Conservation (phyloP, 495 filamentous ascomycete species). For the Echria macrotheca region DNA sequence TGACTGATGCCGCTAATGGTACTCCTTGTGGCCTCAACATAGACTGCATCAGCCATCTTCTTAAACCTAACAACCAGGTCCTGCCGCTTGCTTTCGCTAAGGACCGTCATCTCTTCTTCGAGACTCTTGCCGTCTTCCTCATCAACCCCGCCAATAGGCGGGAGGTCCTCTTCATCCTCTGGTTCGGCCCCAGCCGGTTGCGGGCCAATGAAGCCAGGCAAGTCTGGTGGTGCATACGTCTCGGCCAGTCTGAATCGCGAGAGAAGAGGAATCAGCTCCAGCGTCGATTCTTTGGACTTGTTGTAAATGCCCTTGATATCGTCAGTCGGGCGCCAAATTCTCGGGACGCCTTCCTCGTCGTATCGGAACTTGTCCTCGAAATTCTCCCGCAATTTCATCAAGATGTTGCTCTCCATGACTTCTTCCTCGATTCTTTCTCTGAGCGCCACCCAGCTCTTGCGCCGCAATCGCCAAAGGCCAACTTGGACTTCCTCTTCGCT, state of each 20-base stretch:
- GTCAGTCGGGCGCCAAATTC: conserved; percentile 95
- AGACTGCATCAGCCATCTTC: conserved; percentile 94
- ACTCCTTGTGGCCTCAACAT: conserved; percentile 93
- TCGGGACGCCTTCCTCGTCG: conserved; percentile 86
- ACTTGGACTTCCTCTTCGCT: conserved; percentile 86
- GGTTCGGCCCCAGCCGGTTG: conserved; percentile 69
- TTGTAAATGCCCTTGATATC: conserved; percentile 96
- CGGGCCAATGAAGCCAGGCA: conserved; percentile 74
- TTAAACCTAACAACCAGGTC: conserved; percentile 94
- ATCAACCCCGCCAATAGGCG: conserved; percentile 82
- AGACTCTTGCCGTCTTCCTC: conserved; percentile 89
- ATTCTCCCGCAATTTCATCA: conserved; percentile 94
- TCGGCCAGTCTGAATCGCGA: conserved; percentile 71
- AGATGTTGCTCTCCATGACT: conserved; percentile 92
- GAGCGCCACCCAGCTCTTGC: conserved; percentile 90
- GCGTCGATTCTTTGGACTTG: conserved; percentile 79
- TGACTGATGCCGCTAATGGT: conserved; percentile 94
- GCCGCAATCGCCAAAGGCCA: conserved; percentile 83
- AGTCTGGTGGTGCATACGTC: conserved; percentile 68
- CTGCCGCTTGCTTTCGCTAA: conserved; percentile 79
- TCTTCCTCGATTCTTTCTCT: conserved; percentile 92
- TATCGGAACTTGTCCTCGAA: conserved; percentile 99
- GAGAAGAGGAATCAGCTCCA: conserved; percentile 82
- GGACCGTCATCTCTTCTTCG: conserved; percentile 91
- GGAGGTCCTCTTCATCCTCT: conserved; percentile 83